Evolutionary conservation across 2,329 filamentous ascomycete genomes (phyloP).

Genomic region (Sporothrix protearum): DNA sequence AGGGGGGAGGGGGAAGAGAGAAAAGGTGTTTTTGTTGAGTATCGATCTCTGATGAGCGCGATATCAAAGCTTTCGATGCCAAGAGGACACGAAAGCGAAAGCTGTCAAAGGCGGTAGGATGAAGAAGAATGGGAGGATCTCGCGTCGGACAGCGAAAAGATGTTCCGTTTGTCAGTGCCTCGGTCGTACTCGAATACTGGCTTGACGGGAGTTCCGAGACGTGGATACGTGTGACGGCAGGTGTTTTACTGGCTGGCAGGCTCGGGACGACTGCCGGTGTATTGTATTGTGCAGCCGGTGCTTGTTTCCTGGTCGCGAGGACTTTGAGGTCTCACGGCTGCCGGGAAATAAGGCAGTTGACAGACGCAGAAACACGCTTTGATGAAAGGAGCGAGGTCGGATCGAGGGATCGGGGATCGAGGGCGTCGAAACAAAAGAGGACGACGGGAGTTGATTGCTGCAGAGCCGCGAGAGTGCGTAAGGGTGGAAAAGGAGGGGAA

Average conservation of each 20-base stretch:
- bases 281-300: neutral
- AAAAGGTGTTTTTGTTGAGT: neutral
- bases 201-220: slow-evolving; percentile 6
- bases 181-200: neutral
- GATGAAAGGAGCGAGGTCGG: neutral
- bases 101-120: neutral
- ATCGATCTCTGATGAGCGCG: neutral
- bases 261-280: neutral
- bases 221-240: slow-evolving; percentile 13
- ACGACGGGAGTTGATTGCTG: neutral
- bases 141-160: slow-evolving; percentile 10
- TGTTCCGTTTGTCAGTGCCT: slow-evolving; percentile 4
- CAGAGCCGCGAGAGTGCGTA: neutral
- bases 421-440: neutral
- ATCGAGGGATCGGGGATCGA: neutral
- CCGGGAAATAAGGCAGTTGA: neutral
- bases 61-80: neutral
- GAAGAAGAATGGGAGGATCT: neutral
- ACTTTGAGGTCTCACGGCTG: neutral
- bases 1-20: neutral
- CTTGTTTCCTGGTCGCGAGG: neutral
- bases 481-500: neutral
- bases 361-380: neutral
- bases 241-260: neutral
- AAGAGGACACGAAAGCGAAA: slow-evolving; percentile 1